Conservation (phyloP, 768 basidiomycete species). For the Lentinula guzmanii region DNA sequence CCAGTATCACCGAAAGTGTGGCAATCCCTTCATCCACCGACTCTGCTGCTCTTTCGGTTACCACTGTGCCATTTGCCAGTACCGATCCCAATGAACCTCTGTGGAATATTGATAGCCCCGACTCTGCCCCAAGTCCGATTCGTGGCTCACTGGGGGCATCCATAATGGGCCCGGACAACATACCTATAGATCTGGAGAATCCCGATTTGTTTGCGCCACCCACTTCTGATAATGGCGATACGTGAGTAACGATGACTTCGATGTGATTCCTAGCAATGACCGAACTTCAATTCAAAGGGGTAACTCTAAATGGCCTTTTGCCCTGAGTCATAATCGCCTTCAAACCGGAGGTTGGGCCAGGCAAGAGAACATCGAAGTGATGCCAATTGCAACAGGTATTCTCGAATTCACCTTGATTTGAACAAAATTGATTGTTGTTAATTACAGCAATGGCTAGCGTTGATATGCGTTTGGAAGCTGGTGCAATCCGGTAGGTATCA, state of each 20-base stretch:
- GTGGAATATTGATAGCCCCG: conserved; percentile 21
- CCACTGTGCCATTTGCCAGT: conserved; percentile 41
- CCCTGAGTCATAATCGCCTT: conserved; percentile 49
- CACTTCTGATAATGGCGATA: conserved; percentile 35
- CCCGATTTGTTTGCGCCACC: conserved; percentile 39
- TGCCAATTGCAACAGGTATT: conserved; percentile 46
- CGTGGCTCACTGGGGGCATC: conserved; percentile 33
- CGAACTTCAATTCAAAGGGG: conserved; percentile 18
- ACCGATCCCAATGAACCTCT: conserved; percentile 40
- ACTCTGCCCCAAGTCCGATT: conserved; percentile 23
- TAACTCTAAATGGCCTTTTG: conserved; percentile 55
- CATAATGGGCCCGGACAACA: conserved; percentile 37
- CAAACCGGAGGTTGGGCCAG: conserved; percentile 57
- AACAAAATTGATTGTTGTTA: conserved; percentile 2
- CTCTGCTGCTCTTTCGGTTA: conserved; percentile 25
- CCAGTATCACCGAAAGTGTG: neutral
- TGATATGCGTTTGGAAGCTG: conserved; percentile 46
- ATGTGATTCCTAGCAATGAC: neutral
- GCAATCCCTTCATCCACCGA: conserved; percentile 11
- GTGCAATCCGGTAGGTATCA: conserved; percentile 35
- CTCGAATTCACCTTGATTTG: neutral
- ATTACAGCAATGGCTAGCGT: conserved; percentile 35
- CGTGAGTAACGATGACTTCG: conserved; percentile 23
- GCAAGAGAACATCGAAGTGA: conserved; percentile 42
- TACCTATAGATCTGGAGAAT: conserved; percentile 35